phyloP scores from a whole-genome alignment of 163 green algal genomes.

The Trebouxiophyceae sp. region DNA sequence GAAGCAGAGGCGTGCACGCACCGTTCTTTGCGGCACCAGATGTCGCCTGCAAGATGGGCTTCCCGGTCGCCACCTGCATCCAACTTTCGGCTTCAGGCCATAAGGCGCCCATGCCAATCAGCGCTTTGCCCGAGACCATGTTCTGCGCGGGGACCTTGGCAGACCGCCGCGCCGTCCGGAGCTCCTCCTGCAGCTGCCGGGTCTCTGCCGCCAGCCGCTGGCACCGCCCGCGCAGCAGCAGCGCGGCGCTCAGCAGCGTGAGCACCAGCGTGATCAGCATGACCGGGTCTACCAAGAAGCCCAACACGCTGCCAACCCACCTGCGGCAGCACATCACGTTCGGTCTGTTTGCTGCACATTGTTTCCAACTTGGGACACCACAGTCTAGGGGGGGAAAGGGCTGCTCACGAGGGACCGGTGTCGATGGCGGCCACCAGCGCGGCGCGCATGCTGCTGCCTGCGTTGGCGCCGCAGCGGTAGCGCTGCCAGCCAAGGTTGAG shows the following conservation, averaged over 20 bases:
- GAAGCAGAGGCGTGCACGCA: no score
- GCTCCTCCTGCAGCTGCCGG: neutral
- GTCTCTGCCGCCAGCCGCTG: constrained; percentile 2
- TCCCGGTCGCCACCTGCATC: no score
- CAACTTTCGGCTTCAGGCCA: no score
- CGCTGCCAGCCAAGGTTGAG: constrained; percentile 15
- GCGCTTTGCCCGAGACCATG: no score
- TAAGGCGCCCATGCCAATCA: no score
- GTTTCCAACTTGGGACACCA: constrained; percentile 5
- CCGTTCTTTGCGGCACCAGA: no score
- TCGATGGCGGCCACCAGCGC: constrained; percentile 12
- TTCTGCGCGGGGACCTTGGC: no score
- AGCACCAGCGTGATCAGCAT: constrained; percentile 20
- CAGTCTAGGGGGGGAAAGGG: neutral
- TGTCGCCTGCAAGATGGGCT: no score
- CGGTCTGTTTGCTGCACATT: constrained; percentile 4
- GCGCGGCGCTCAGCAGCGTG: constrained; percentile 13
- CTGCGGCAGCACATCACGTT: constrained; percentile 10
- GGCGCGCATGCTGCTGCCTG: constrained; percentile 21
- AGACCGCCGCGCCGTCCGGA: neutral
- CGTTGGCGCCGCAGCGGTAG: constrained; percentile 21
- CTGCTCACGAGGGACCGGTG: constrained; percentile 3
- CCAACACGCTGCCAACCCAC: constrained; percentile 11
- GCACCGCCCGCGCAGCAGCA: constrained; percentile 6
- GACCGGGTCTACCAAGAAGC: constrained; percentile 26